Base-by-base conservation (phyloP, 345 rosid genomes). In the Melastoma malabathricum region DNA sequence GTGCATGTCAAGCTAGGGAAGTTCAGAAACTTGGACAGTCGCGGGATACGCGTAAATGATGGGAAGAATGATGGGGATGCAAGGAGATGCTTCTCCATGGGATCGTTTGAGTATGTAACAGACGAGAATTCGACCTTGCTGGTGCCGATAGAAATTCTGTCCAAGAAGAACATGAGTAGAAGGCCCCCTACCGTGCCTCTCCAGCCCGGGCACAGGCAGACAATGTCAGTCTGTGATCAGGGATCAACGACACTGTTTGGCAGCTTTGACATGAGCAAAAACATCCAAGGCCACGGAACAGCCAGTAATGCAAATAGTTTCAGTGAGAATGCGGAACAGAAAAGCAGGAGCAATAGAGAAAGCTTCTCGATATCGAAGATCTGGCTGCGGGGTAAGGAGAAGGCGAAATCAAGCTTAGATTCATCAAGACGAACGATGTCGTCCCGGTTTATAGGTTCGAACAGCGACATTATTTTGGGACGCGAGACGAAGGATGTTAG, bases 31-130 rank as follows among this genome's bases (percentile, higher is more conserved):
- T 55, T 75, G 10, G 99, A 88, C 68, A 58, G 55, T 3, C 84
- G 66, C 52, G 95, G 74, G 59, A 59, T 72, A 3, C 34, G 62
- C 29, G 45, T 47, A 10, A 55, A 51, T 14, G 61, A 70, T 56
- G 69, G 79, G 58, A 63, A 49, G 15, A 80, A 61, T 58, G 64
- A 27, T 29, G 38, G 73, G 34, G 95, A 75, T 52, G 70, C 71
- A 10, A 74, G 98, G 59, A 84, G 97, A 56, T 92, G 98, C 59
- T 82, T 75, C 46, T 92, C 98, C 13, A 88, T 92, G 97, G 98
- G 95, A 15, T 84, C 95, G 14, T 88, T 79, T 58, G 94, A 85
- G 82, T 93, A 93, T 57, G 83, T 88, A 18, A 75, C 85, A 90
- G 94, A 88, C 49, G 88, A 83, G 59, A 71, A 72, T 48, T 70